Base-by-base conservation (phyloP, 345 rosid genomes). In the Geranium brycei region DNA sequence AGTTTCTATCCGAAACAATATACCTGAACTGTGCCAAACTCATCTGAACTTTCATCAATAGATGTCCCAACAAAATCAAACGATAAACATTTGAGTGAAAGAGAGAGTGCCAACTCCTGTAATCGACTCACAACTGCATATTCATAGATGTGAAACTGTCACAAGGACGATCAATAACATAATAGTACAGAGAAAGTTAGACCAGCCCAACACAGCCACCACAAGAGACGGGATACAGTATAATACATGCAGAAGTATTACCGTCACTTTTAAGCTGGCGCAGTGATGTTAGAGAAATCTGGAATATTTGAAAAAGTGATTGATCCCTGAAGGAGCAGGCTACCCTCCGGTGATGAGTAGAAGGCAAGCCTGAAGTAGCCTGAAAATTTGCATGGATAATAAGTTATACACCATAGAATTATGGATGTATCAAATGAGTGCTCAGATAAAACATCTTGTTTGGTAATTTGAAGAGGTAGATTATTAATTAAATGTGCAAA, bases 1-100 rank as follows among this genome's bases (percentile, higher is more conserved):
- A 40, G 58, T 62, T 14, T 51, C 18, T 65, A 51, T 17, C 1
- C 30, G 61, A 61, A 15, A 51, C 61, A 31, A 35, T 64, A 62
- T 76, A 91, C 99, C 99, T 91, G 99, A 74, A 95, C 91, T 31
- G 97, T 91, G 71, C 97, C 99, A 83, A 91, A 95, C 80, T 95
- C 99, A 73, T 91, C 97, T 35, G 99, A 88, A 72, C 96, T 88
- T 84, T 95, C 99, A 75, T 95, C 99, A 72, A 88, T 81, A 51
- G 95, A 83, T 62, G 99, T 90, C 75, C 99, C 99, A 75, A 84
- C 97, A 77, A 95, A 95, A 79, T 95, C 97, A 79, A 88, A 95
- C 17, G 99, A 95, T 66, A 95, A 81, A 70, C 99, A 95, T 79
- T 86, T 87, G 64, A 88, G 88, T 3, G 95, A 81, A 71, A 95